A percentile compares a stretch with the other conserved stretches of the same genome.
These are phyloP conservation scores for Umbelopsis ramanniana DNA, from an alignment of 192 early-diverging fungal genomes.

Conservation along the genomic window DNA sequence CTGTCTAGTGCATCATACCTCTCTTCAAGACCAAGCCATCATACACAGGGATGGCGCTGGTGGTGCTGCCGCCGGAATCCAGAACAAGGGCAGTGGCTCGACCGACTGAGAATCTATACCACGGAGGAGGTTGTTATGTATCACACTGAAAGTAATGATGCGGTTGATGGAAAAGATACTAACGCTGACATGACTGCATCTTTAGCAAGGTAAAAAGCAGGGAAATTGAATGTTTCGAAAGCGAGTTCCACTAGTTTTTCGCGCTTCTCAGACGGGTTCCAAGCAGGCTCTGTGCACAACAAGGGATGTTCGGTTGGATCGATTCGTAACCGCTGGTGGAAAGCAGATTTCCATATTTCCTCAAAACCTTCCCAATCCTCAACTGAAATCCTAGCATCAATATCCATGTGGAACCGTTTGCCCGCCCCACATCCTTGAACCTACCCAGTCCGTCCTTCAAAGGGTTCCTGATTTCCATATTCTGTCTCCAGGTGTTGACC, in stretches of 20 bases:
- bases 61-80: conserved; percentile 87
- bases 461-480: conserved; percentile 86
- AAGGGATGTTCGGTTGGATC: conserved; percentile 89
- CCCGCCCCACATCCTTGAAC: neutral
- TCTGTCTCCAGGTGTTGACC: conserved; percentile 68
- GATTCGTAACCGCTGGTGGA: conserved; percentile 69
- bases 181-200: conserved; percentile 92
- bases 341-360: conserved; percentile 88
- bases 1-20: conserved; percentile 40
- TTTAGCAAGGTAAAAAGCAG: conserved; percentile 94
- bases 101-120: conserved; percentile 83
- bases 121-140: neutral
- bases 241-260: conserved; percentile 91
- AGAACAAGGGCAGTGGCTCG: conserved; percentile 87
- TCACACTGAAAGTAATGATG: neutral
- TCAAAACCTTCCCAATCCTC: conserved; percentile 95
- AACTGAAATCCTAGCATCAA: conserved; percentile 55
- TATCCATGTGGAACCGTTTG: too few species aligned
- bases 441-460: conserved; percentile 86
- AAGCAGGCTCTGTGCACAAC: conserved; percentile 89
- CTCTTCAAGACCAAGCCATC: conserved; percentile 97
- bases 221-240: conserved; percentile 91
- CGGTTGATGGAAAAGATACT: conserved; percentile 22
- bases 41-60: conserved; percentile 93
- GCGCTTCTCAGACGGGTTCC: conserved; percentile 83